Conservation (phyloP, 768 basidiomycete genomes). For the Baorangia bicolor region DNA sequence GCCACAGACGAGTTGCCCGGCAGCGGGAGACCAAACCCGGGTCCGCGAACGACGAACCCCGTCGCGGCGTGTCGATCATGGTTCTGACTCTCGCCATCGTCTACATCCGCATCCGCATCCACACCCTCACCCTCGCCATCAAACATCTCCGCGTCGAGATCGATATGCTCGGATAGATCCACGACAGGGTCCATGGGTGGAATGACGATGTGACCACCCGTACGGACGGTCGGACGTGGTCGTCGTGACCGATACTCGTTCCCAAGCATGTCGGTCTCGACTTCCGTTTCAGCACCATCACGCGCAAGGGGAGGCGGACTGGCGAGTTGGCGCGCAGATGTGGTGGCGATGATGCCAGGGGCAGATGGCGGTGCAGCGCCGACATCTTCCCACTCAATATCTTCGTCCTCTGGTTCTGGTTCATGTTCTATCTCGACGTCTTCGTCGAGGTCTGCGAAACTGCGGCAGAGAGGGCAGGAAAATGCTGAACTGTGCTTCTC, state of each 20-base stretch:
- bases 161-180: conserved; percentile 11
- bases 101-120: too few relatives aligned
- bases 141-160: conserved; percentile 30
- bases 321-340: conserved; percentile 14
- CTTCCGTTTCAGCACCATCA: conserved; percentile 35
- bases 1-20: conserved; percentile 10
- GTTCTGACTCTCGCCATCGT: conserved; percentile 10
- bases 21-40: conserved; percentile 19
- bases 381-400: conserved; percentile 25
- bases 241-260: conserved; percentile 15
- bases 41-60: conserved; percentile 11
- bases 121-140: conserved; percentile 16
- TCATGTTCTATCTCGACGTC: conserved; percentile 79
- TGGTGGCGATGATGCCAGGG: background rate
- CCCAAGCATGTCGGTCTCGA: conserved; percentile 27
- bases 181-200: conserved; percentile 7
- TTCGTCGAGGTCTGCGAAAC: conserved; percentile 92
- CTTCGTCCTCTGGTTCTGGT: conserved; percentile 29
- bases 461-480: conserved; percentile 92
- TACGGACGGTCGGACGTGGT: conserved; percentile 26
- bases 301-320: conserved; percentile 25
- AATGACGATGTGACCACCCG: conserved; percentile 21
- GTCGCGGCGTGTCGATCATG: background rate
- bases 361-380: background rate
- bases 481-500: conserved; percentile 90